Base-by-base conservation (phyloP, 1,139 yeast species). In the Saccharomyces hybrid region DNA sequence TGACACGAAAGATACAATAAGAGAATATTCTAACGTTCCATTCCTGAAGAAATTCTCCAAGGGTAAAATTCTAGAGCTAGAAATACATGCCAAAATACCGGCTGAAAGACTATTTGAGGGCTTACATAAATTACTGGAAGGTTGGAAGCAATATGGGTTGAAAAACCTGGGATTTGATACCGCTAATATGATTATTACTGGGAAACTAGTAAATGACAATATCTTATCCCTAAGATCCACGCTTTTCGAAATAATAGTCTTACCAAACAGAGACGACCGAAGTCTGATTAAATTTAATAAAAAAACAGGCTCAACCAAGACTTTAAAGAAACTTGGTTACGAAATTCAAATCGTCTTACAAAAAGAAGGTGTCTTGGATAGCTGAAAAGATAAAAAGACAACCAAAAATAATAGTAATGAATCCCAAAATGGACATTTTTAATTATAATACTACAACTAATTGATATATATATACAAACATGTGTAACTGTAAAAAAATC, bases 121-220 rank as follows among this genome's bases (percentile, higher is more conserved):
- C 3, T 72, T 85, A 61, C 78, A 75, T 67, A 82, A 86, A 46
- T 76, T 85, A 56, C 73, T 85, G 61, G 74, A 71, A 52, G 82
- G 85, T 8, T 85, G 93, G 93, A 77, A 82, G 16, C 81, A 79
- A 59, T 85, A 84, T 63, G 91, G 93, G 5, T 71, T 85, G 64
- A 81, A 79, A 61, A 78, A 80, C 56, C 75, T 85, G 59, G 73
- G 72, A 50, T 72, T 79, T 53, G 79, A 78, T 61, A 73, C 74
- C 46, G 69, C 73, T 11, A 71, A 74, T 6, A 71, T 72, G 61
- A 73, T 73, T 38, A 76, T 85, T 41, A 78, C 78, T 26, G 90
- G 89, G 49, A 76, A 80, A 20, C 77, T 85, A 48, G 75, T 88
- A 1, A 82, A 79, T 59, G 74, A 77, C 58, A 85, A 85, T 68